These are phyloP conservation scores for Earliella scabrosa DNA, from an alignment of 1,284 basidiomycete genomes.

Conservation along the genomic window DNA sequence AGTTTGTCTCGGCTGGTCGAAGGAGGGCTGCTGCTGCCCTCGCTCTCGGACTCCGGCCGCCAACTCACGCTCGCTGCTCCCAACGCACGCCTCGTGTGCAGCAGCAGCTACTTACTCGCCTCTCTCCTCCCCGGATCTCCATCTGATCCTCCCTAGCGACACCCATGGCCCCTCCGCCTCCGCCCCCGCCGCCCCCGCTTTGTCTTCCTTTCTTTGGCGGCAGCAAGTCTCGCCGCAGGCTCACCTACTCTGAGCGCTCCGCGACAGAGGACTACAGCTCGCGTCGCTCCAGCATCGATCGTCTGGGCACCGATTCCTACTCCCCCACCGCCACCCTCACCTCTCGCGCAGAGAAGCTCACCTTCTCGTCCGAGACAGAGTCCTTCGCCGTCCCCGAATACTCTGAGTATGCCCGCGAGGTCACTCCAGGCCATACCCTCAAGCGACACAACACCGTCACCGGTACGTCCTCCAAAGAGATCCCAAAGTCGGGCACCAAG, in stretches of 20 bases:
- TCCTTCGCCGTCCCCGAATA: slow-evolving; percentile 34
- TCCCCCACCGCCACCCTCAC: slow-evolving; percentile 46
- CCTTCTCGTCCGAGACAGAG: slow-evolving; percentile 42
- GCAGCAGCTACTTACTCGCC: slow-evolving; percentile 15
- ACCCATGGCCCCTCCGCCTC: slow-evolving; percentile 37
- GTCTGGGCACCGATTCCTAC: slow-evolving; percentile 35
- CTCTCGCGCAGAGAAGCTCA: slow-evolving; percentile 39
- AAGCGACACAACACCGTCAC: slow-evolving; percentile 30
- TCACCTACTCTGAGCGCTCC: slow-evolving; percentile 32
- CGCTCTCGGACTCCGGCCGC: background rate
- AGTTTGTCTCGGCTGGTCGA: background rate
- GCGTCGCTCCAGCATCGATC: slow-evolving; percentile 31
- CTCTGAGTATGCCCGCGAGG: slow-evolving; percentile 34
- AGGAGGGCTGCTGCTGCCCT: background rate
- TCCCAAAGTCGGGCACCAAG: slow-evolving; percentile 36
- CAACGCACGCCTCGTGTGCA: slow-evolving; percentile 27
- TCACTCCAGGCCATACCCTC: slow-evolving; percentile 27
- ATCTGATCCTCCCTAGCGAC: slow-evolving; percentile 29
- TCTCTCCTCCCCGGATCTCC: slow-evolving; percentile 13
- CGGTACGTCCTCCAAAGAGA: slow-evolving; percentile 20
- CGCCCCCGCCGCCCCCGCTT: slow-evolving; percentile 34
- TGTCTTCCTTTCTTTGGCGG: slow-evolving; percentile 33
- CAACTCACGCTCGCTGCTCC: slow-evolving; percentile 7
- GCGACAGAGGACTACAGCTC: slow-evolving; percentile 32
- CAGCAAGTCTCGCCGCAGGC: slow-evolving; percentile 32